Evolutionary conservation across 2,329 filamentous ascomycete species (phyloP), one percentile per base, ranked within the genome.

Genomic region (Setomelanomma holmii): DNA sequence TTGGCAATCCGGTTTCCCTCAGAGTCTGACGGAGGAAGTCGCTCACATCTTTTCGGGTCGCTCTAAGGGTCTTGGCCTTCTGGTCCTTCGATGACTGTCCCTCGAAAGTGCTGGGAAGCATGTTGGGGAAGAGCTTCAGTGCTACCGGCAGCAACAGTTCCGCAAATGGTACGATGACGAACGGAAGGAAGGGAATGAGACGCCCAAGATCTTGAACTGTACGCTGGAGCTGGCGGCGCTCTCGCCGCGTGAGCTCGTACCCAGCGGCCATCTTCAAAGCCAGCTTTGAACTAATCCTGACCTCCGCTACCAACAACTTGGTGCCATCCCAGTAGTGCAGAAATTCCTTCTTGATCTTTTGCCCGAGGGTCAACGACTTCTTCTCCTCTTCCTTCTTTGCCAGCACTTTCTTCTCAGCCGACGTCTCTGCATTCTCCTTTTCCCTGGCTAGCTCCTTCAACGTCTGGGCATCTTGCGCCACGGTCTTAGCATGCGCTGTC

Each of bases 271-370:
- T 99, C 81, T 97, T 98, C 75, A 97, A 76, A 5, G 93, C 95
- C 61, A 99, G 80, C 58, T 89, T 89, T 56, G 89, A 91, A 75
- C 93, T 98, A 74, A 99, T 99, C 76, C 82, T 91, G 72, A 98
- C 87, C 78, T 99, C 95, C 1, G 91, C 90, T 19, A 89, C 93
- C 63, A 99, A 81, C 68, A 99, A 82, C 78, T 99, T 99, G 22
- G 92, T 98, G 54, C 95, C 95, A 77, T 99, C 95, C 93, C 95
- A 98, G 79, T 99, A 99, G 76, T 99, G 95, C 56, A 88, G 86
- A 12, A 82, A 83, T 77, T 99, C 95, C 75, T 96, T 93, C 83
- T 96, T 99, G 70, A 99, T 87, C 79, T 93, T 96, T 75, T 98
- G 90, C 76, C 86, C 89, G 1, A 98, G 43, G 0, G 93, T 96